Conservation (phyloP, 257 asterid species). For the Solanum bulbocastanum region DNA sequence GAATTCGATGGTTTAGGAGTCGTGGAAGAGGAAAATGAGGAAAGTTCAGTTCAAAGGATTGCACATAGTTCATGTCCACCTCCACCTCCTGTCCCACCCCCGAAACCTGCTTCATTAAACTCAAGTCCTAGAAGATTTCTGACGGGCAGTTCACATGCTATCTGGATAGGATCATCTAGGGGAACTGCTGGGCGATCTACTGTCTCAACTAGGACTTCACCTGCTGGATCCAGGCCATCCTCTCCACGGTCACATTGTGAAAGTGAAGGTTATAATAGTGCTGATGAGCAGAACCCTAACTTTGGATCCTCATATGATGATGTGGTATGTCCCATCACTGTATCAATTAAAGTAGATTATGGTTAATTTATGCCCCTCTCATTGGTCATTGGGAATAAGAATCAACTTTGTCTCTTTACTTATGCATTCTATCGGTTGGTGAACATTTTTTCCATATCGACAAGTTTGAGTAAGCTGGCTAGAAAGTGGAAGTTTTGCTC, state of each 20-base stretch:
- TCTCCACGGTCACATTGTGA: conserved; percentile 93
- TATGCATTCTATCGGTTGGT: background rate
- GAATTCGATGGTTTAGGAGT: conserved; percentile 28
- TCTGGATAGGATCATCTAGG: conserved; percentile 54
- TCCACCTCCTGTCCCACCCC: conserved; percentile 98
- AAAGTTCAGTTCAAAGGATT: conserved; percentile 42
- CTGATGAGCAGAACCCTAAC: conserved; percentile 79
- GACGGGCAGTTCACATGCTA: conserved; percentile 36
- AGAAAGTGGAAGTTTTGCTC: background rate
- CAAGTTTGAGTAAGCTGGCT: background rate
- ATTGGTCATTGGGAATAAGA: background rate
- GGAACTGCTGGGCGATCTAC: conserved; percentile 59
- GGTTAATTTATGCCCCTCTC: background rate
- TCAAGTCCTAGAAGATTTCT: conserved; percentile 42
- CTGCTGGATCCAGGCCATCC: conserved; percentile 87
- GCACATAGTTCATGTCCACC: conserved; percentile 73
- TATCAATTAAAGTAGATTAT: background rate
- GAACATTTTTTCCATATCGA: background rate
- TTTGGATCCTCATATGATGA: conserved; percentile 71
- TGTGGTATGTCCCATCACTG: conserved; percentile 46
- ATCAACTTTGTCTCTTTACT: background rate
- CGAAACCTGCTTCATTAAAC: conserved; percentile 52
- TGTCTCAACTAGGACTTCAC: conserved; percentile 67
- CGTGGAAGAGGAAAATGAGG: conserved; percentile 50
- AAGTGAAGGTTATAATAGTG: conserved; percentile 93